Base-by-base conservation (phyloP, 805 yeast species). In the Candida ponderosae region DNA sequence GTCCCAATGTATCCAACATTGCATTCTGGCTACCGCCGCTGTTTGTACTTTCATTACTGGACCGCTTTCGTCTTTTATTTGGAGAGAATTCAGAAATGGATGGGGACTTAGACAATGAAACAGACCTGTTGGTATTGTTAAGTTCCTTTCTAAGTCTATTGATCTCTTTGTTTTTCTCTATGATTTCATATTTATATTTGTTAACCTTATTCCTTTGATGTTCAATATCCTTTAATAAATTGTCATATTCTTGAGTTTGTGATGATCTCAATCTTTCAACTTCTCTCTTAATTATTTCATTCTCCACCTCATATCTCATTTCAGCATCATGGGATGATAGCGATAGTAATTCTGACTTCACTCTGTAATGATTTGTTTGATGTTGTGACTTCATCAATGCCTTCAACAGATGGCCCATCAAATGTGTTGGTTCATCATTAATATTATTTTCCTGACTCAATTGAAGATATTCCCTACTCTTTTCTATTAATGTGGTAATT, bases 1-100 rank as follows among this genome's bases (percentile, higher is more conserved):
- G 53, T 13, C 79, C 81, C 33, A 75, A 55, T 1, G 79, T 71
- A 32, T 67, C 69, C 33, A 75, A 43, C 60, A 68, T 67, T 34
- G 41, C 35, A 31, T 48, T 50, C 32, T 39, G 16, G 47, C 21
- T 33, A 21, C 17, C 16, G 20, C 14, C 15, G 21, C 28, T 36
- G 28, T 34, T 37, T 32, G 20, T 32, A n/a, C 35, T 27, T 14
- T 4, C 29, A 27, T 27, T 27, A 15, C 29, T 27, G 10, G 29
- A 27, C 14, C 29, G 7, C 4, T 21, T 21, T 2, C 24, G 4
- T 21, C 24, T 27, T 13, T 15, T 27, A 7, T 24, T 24, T 24
- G 27, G 13, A 9, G 27, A 24, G 27, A 13, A 9, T 24, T 13
- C 13, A 24, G 27, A 24, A 9, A 24, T 13, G 13, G 27, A 13